Conservation (phyloP, 1,139 yeast species). For the Geotrichum restrictum region DNA sequence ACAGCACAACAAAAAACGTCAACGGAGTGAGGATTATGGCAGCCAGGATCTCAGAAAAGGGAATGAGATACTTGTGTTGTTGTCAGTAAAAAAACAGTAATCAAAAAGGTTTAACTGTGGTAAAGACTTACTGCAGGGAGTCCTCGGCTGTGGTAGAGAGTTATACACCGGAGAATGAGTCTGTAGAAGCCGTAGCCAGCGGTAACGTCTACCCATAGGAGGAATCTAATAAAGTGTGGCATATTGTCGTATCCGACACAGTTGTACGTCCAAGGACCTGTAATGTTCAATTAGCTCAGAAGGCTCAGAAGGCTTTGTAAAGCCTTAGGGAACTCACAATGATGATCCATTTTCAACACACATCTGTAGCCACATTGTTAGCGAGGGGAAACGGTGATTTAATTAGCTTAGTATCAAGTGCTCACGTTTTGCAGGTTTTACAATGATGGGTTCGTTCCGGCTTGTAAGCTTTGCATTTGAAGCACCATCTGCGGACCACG, state of each 20-base stretch:
- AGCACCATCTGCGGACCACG: constrained; percentile 60
- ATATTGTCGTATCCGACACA: constrained; percentile 77
- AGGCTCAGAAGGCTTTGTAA: background rate
- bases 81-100: background rate
- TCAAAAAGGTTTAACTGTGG: constrained; percentile 19
- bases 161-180: constrained; percentile 43
- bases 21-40: constrained; percentile 56
- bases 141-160: constrained; percentile 51
- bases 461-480: constrained; percentile 60
- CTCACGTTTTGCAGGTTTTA: constrained; percentile 41
- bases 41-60: constrained; percentile 52
- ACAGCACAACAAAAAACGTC: constrained; percentile 54
- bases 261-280: constrained; percentile 72
- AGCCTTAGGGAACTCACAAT: constrained; percentile 43
- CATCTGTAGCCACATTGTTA: constrained; percentile 39
- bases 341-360: constrained; percentile 79
- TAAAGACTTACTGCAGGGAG: constrained; percentile 44
- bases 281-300: constrained; percentile 14
- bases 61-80: constrained; percentile 44
- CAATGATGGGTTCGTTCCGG: constrained; percentile 84
- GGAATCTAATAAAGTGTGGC: constrained; percentile 79
- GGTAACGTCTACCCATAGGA: constrained; percentile 61
- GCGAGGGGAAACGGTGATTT: background rate
- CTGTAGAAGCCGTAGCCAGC: constrained; percentile 50
- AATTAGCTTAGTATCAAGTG: background rate